Conservation (phyloP, 257 asterid genomes). For the Ehretia macrophylla region DNA sequence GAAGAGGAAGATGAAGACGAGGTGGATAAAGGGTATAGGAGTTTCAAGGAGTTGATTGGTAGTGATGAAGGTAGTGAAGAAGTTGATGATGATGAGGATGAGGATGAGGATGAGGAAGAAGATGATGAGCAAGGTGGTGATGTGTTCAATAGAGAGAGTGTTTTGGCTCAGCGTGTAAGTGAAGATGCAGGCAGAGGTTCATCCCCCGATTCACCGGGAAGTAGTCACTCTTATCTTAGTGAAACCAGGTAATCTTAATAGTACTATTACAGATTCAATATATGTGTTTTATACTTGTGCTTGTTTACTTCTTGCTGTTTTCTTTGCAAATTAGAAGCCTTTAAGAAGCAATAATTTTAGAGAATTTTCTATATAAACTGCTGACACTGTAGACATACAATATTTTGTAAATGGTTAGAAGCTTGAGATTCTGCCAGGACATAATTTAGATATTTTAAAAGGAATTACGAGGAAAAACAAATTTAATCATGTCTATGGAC, state of each 20-base stretch:
- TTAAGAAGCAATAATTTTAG: too few relatives aligned
- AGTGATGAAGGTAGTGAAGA: constrained; percentile 56
- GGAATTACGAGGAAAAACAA: too few relatives aligned
- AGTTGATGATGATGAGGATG: constrained; percentile 30
- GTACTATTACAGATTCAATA: too few relatives aligned
- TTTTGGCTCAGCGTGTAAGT: neutral
- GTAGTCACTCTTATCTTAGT: constrained; percentile 69
- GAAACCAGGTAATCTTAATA: constrained; percentile 57
- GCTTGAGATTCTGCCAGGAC: too few relatives aligned
- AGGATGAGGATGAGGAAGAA: constrained; percentile 24
- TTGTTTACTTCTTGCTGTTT: too few relatives aligned
- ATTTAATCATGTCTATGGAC: too few relatives aligned
- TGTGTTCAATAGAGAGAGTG: constrained; percentile 20
- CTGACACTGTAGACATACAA: too few relatives aligned
- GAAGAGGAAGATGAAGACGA: constrained; percentile 37
- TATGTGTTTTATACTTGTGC: too few relatives aligned
- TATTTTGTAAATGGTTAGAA: too few relatives aligned
- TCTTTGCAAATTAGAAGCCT: too few relatives aligned
- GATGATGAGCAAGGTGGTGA: constrained; percentile 23
- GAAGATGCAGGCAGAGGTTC: neutral
- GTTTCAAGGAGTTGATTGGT: constrained; percentile 56
- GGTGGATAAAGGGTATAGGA: constrained; percentile 35
- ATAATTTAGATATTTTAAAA: too few relatives aligned
- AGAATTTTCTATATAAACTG: too few relatives aligned
- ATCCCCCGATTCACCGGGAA: constrained; percentile 32